Base-by-base conservation (phyloP, 345 rosid species). In the Orychophragmus violaceus region DNA sequence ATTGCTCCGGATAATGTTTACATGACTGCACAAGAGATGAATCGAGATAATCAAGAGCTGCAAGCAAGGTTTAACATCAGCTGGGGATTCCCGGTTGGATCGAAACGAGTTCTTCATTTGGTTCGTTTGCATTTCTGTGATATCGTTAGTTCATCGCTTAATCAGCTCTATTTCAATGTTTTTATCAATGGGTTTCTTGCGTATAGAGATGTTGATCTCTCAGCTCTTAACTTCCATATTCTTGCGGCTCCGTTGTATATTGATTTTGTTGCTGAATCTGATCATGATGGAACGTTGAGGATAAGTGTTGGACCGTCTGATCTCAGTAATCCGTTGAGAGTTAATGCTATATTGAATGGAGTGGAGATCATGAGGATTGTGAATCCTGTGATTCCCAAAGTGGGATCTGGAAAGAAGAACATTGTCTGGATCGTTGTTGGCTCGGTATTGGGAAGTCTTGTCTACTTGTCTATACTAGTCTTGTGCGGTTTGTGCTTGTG, bases 61-160 rank as follows among this genome's bases (percentile, higher is more conserved):
- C 78, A 60, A 29, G 77, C 83, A 0, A 79, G 66, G 64, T 93
- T 93, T 65, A 93, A 93, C 69, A 78, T 93, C 39, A 79, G 89
- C 4, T 93, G 99, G 99, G 60, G 68, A 3, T 86, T 93, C 41
- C 92, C 88, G 0, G 80, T 90, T 45, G 84, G 81, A 32, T 72
- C 74, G 2, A 33, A n/a, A 28, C 81, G 78, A 27, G 87, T 53
- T 72, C 78, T 62, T 17, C 83, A 88, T 79, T 55, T 94, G 74
- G 80, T 90, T 70, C 86, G 99, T 39, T 78, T 94, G 82, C 99
- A 94, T 84, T 94, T 94, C 77, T 88, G 96, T 68, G 98, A 93
- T 69, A 78, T 93, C 21, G 85, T 90, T 69, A 93, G 98, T 50
- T 1, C 75, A 7, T 78, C 90, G 1, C 92, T 90, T 59, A 86